These are phyloP conservation scores for Phytophthora idaei DNA, from an alignment of 352 stramenopile species.

Conservation along the genomic window DNA sequence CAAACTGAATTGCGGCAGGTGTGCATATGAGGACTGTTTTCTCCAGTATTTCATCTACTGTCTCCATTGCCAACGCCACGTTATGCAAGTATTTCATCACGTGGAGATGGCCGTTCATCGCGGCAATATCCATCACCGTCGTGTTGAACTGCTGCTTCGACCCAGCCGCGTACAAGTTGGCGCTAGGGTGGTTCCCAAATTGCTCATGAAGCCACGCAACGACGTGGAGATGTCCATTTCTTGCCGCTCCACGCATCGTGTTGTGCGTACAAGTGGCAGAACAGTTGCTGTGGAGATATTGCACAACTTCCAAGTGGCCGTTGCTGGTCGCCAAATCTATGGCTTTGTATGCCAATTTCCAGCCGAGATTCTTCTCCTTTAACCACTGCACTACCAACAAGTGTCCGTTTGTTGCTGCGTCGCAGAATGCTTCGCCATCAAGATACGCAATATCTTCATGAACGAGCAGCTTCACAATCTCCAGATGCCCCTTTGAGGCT, in stretches of 20 bases:
- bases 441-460: slow-evolving; percentile 20
- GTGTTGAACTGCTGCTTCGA: slow-evolving; percentile 30
- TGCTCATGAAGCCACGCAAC: slow-evolving; percentile 30
- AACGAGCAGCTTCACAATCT: slow-evolving; percentile 28
- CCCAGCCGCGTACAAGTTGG: slow-evolving; percentile 22
- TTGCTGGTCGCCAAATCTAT: slow-evolving; percentile 29
- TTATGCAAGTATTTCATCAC: slow-evolving; percentile 36
- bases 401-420: slow-evolving; percentile 23
- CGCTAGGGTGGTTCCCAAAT: slow-evolving; percentile 10
- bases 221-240: slow-evolving; percentile 26
- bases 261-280: slow-evolving; percentile 15
- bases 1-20: slow-evolving; percentile 25
- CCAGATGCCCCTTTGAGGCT: slow-evolving; percentile 26
- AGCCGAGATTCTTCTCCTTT: slow-evolving; percentile 33
- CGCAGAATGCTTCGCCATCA: slow-evolving; percentile 29
- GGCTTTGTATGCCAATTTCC: slow-evolving; percentile 24
- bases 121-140: slow-evolving; percentile 35
- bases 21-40: slow-evolving; percentile 23
- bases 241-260: slow-evolving; percentile 29
- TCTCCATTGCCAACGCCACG: slow-evolving; percentile 18
- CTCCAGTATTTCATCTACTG: not conserved
- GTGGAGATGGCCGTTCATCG: slow-evolving; percentile 37
- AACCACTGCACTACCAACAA: slow-evolving; percentile 26
- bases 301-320: slow-evolving; percentile 28
- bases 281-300: slow-evolving; percentile 31